Conservation (phyloP, 2,329 filamentous ascomycete species). For the Sporothrix schenckii region DNA sequence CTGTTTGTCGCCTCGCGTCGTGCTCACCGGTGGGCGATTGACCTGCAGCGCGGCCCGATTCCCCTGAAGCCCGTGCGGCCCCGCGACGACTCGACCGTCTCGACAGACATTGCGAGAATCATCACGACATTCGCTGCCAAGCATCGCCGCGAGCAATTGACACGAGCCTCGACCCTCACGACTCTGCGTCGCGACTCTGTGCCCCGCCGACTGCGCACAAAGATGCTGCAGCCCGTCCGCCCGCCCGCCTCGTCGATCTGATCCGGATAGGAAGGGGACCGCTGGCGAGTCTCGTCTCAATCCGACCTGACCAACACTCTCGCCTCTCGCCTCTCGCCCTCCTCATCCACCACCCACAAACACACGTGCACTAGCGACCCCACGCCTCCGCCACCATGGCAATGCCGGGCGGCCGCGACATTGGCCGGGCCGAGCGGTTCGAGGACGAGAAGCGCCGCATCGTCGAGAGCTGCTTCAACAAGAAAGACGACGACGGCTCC, state of each 20-base stretch:
- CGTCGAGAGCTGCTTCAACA: conserved; percentile 90
- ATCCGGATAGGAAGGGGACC: conserved; percentile 23
- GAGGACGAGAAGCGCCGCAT: conserved; percentile 97
- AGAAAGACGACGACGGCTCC: conserved; percentile 83
- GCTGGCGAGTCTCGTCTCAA: conserved; percentile 11
- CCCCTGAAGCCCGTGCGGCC: conserved; percentile 15
- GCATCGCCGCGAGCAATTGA: neutral
- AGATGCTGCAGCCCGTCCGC: conserved; percentile 27
- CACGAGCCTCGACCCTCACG: no score
- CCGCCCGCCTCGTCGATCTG: conserved; percentile 25
- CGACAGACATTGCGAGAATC: neutral
- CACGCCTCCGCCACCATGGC: conserved; percentile 38
- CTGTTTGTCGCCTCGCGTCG: no score
- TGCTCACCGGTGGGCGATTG: conserved; percentile 8
- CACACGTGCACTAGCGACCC: neutral
- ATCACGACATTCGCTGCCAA: neutral
- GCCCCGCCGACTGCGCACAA: neutral
- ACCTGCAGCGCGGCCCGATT: conserved; percentile 10
- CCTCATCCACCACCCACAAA: neutral
- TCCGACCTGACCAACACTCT: neutral
- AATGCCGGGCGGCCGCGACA: conserved; percentile 45
- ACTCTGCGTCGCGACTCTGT: neutral
- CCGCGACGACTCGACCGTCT: conserved; percentile 6
- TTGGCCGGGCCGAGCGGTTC: conserved; percentile 73
- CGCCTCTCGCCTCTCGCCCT: neutral